A percentile compares a stretch with the other conserved stretches of the same genome.
phyloP scores from a whole-genome alignment of 176 grass and related monocot species.

The Paspalum vaginatum region DNA sequence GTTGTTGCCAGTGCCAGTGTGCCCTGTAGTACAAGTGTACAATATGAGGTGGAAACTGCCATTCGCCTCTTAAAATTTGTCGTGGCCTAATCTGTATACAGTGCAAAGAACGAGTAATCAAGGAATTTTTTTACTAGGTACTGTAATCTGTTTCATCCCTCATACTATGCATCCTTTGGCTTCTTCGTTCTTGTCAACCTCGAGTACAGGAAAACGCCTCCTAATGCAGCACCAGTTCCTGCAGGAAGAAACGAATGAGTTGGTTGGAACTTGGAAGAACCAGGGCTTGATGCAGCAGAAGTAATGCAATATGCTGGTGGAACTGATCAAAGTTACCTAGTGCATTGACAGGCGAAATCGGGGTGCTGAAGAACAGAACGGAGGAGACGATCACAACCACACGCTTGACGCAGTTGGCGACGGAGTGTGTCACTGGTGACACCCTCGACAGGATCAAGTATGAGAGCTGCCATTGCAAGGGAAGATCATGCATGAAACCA shows the following conservation, averaged over 20 bases:
- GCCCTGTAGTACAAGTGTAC: slow-evolving; percentile 36
- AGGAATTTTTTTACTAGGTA: background rate
- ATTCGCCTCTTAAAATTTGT: background rate
- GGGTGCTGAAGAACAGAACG: slow-evolving; percentile 72
- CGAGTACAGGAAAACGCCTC: slow-evolving; percentile 68
- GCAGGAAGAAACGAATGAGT: background rate
- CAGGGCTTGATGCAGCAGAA: slow-evolving; percentile 2
- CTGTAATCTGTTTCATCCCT: background rate
- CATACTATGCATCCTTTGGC: slow-evolving; percentile 45
- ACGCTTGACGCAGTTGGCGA: slow-evolving; percentile 76
- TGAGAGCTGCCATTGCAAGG: slow-evolving; percentile 44
- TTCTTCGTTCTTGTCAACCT: slow-evolving; percentile 57
- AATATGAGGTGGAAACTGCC: background rate
- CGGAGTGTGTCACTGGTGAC: slow-evolving; percentile 68
- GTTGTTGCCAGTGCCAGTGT: background rate
- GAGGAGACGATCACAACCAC: slow-evolving; percentile 70
- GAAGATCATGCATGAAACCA: background rate
- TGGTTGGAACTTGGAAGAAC: background rate
- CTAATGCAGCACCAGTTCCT: slow-evolving; percentile 69
- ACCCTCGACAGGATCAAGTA: slow-evolving; percentile 65
- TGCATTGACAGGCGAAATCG: slow-evolving; percentile 65
- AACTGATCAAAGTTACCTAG: slow-evolving; percentile 51
- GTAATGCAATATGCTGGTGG: too few species aligned
- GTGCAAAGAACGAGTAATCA: background rate
- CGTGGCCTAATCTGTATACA: background rate